Percentiles rank a stretch among this genome's conserved stretches.
These are phyloP conservation scores for Sanghuangporus sanghuang DNA, from an alignment of 1,284 basidiomycete species.

Conservation along the genomic window DNA sequence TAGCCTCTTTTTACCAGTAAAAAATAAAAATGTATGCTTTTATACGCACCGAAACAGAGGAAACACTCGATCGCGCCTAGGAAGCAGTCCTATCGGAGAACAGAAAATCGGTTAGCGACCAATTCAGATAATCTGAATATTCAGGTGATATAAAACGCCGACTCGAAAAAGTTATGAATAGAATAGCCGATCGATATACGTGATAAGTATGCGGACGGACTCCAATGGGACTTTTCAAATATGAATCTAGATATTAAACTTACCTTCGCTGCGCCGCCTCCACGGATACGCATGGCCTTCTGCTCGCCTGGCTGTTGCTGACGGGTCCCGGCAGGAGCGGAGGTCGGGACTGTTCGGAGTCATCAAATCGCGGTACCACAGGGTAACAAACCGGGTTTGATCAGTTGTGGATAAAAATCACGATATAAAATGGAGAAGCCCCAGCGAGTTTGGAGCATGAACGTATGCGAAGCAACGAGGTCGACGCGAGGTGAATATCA, in stretches of 20 bases:
- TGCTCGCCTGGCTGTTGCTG: slow-evolving; percentile 29
- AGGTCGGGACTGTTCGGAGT: slow-evolving; percentile 35
- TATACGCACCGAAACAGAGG: slow-evolving; percentile 55
- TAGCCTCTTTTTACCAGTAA: no score
- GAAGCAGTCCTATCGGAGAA: slow-evolving; percentile 48
- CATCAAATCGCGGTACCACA: background rate
- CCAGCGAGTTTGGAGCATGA: background rate
- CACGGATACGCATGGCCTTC: slow-evolving; percentile 49
- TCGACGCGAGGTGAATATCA: background rate
- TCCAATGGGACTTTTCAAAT: background rate
- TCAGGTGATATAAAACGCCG: background rate
- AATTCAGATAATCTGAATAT: background rate
- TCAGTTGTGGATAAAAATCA: background rate
- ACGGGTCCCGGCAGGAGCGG: slow-evolving; percentile 28
- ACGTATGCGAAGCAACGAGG: background rate
- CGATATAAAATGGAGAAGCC: background rate
- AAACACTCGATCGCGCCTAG: slow-evolving; percentile 54
- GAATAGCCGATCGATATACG: background rate
- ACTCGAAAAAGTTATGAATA: slow-evolving; percentile 17
- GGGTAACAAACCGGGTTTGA: background rate
- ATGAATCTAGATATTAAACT: background rate
- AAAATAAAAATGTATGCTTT: background rate
- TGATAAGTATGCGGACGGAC: background rate
- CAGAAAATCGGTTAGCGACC: background rate
- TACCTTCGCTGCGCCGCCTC: slow-evolving; percentile 58